Base-by-base conservation (phyloP, 2,329 filamentous ascomycete genomes). In the Drechslerella dactyloides region DNA sequence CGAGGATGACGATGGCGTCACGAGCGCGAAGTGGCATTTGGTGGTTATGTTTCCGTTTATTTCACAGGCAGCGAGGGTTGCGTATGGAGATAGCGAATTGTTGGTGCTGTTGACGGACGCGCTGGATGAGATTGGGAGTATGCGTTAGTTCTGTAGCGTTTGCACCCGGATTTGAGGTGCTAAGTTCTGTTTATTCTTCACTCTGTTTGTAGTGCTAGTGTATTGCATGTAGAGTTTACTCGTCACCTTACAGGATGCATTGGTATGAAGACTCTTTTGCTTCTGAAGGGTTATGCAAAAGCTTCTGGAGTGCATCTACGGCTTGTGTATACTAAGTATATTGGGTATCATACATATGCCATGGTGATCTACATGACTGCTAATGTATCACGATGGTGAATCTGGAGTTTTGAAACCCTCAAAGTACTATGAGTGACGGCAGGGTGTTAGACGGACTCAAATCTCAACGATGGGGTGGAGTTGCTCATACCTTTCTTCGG, bases 21-120 rank as follows among this genome's bases (percentile, higher is more conserved):
- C 85, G 84, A 69, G 83, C 85, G 72, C 82, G 81, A 13, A 87
- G 77, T 91, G 89, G 78, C 93, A 97, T 80, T 81, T 97, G 33
- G 83, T 90, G 74, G 84, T 89, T 77, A 80, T 99, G 73, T 96
- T 96, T 79, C 90, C 91, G 6, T 81, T 97, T 55, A 79, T 96
- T 55, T 84, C 89, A 17, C 84, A 84, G 74, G 89, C 88, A 1
- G 81, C 87, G 1, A 81, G 83, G 74, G 85, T 85, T 56, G 86
- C 87, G 27, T 85, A 82, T 5, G 85, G 85, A 1, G 89, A 92
- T 77, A 83, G 83, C 42, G 83, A 85, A 76, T 83, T 90, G 4
- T 78, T 86, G 73, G 80, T 80, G 42, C 80, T 88, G 73, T 78
- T 90, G 8, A 82, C 84, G 8, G 83, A 84, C 76, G 86, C 86